phyloP scores from a whole-genome alignment of 371 early-diverging fungal genomes.

The Mitosporidium daphniae region DNA sequence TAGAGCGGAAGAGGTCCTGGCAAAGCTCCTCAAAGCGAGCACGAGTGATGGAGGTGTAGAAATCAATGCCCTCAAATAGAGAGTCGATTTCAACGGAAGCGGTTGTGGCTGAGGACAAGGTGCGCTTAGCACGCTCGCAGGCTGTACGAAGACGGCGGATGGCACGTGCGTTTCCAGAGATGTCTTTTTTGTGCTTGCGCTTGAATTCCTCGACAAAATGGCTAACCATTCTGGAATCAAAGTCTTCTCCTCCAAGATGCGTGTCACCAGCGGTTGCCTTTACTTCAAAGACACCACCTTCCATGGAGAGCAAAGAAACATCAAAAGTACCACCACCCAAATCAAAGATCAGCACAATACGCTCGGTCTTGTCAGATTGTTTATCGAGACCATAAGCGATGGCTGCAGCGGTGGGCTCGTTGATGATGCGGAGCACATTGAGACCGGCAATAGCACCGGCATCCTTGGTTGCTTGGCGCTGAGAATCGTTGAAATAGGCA shows the following conservation, averaged over 20 bases:
- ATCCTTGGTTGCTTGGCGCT: slow-evolving; percentile 93
- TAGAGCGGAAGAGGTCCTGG: slow-evolving; percentile 58
- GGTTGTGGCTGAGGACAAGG: slow-evolving; percentile 39
- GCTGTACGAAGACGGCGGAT: slow-evolving; percentile 55
- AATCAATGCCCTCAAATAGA: slow-evolving; percentile 20
- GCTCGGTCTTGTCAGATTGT: slow-evolving; percentile 25
- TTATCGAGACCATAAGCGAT: slow-evolving; percentile 83
- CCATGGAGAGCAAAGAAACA: slow-evolving; percentile 66
- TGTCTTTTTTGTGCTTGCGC: slow-evolving; percentile 17
- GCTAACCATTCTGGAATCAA: slow-evolving; percentile 63
- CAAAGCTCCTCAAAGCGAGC: slow-evolving; percentile 84
- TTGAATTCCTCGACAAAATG: slow-evolving; percentile 56
- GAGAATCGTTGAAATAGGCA: slow-evolving; percentile 84
- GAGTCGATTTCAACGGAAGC: slow-evolving; percentile 34
- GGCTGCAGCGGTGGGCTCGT: slow-evolving; percentile 87
- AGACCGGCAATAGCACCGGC: slow-evolving; percentile 75
- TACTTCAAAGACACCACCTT: slow-evolving; percentile 65
- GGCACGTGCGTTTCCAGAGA: slow-evolving; percentile 31
- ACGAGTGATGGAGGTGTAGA: slow-evolving; percentile 69
- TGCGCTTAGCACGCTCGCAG: slow-evolving; percentile 51
- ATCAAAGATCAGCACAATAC: slow-evolving; percentile 76
- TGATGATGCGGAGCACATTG: slow-evolving; percentile 71
- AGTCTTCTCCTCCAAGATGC: slow-evolving; percentile 91
- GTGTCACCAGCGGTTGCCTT: slow-evolving; percentile 84
- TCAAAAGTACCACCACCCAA: slow-evolving; percentile 92